Evolutionary conservation across 2,329 filamentous ascomycete genomes (phyloP).

Genomic region (Nakataea oryzae): DNA sequence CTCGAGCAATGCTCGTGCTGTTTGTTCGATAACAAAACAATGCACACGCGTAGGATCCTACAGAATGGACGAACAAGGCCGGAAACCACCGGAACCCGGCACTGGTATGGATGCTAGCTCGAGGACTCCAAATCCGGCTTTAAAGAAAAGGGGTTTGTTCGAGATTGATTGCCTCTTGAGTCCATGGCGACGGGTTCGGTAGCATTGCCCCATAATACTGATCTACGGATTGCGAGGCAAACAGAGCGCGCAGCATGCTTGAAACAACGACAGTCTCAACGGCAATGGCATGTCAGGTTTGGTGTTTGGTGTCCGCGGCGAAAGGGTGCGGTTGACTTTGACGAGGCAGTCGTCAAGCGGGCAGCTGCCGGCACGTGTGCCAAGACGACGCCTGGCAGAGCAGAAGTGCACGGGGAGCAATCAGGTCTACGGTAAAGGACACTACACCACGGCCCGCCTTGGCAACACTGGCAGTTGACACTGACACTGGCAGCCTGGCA

Average conservation of each 20-base stretch:
- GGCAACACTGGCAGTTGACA: no score
- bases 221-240: not conserved
- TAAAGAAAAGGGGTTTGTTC: not conserved
- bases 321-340: not conserved
- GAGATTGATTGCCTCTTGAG: no score
- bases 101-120: not conserved
- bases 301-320: not conserved
- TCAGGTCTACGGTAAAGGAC: not conserved
- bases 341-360: not conserved
- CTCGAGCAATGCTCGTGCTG: no score
- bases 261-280: not conserved
- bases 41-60: no score
- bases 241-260: not conserved
- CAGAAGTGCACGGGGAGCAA: not conserved
- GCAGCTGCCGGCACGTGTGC: not conserved
- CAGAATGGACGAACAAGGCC: no score
- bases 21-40: no score
- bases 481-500: no score
- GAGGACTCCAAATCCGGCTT: no score
- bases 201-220: not conserved
- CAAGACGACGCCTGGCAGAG: not conserved
- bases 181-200: not conserved
- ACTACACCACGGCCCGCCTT: not conserved
- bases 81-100: not conserved
- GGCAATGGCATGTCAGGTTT: not conserved